Evolutionary conservation across 2,329 filamentous ascomycete species (phyloP).

Genomic region (Epichloe brachyelytri): DNA sequence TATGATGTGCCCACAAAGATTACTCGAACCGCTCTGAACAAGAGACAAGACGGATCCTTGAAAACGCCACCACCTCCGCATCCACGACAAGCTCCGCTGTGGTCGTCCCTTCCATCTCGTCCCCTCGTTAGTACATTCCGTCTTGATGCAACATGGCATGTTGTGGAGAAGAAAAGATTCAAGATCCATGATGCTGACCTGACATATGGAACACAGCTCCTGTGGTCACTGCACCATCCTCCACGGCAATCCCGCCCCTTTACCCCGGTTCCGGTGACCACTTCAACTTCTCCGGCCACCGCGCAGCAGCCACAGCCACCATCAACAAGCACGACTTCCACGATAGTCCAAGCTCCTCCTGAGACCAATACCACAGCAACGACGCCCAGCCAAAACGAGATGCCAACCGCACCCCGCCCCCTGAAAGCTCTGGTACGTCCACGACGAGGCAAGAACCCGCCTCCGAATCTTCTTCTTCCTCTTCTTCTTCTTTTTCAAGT

Average conservation of each 20-base stretch:
- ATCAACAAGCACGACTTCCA: conserved; percentile 1
- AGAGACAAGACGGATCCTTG: conserved; percentile 1
- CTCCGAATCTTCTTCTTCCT: conserved; percentile 16
- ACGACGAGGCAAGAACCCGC: conserved; percentile 15
- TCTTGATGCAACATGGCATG: background rate
- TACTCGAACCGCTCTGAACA: conserved; percentile 1
- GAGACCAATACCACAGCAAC: background rate
- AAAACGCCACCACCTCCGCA: conserved; percentile 1
- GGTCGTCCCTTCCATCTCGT: background rate
- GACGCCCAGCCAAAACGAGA: conserved; percentile 3
- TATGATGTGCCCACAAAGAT: background rate
- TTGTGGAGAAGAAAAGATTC: background rate
- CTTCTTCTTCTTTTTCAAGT: conserved; percentile 5
- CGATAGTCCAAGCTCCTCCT: conserved; percentile 4
- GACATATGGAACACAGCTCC: background rate
- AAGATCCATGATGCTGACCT: background rate
- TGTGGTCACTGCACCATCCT: background rate
- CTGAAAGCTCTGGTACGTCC: conserved; percentile 15
- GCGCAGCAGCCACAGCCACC: background rate
- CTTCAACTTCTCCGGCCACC: background rate
- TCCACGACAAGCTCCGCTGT: background rate
- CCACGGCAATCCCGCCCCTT: background rate
- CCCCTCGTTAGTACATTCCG: background rate
- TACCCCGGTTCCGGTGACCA: background rate
- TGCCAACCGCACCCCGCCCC: conserved; percentile 3